Conservation (phyloP, 495 filamentous ascomycete genomes). For the Podospora pseudopauciseta region DNA sequence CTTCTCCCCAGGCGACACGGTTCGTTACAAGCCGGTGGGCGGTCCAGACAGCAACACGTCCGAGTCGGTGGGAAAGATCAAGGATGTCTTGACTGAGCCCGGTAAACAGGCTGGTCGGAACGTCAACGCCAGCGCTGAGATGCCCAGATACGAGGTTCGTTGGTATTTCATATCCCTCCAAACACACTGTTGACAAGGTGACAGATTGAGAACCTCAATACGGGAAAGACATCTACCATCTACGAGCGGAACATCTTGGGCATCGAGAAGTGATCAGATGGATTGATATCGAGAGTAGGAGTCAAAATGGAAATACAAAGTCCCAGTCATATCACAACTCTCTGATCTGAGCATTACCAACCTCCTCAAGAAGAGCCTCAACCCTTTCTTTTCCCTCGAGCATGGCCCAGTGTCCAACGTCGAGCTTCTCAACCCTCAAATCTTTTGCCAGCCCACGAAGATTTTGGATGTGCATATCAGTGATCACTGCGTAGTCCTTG, state of each 20-base stretch:
- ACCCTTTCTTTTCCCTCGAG: neutral
- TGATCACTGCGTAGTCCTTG: neutral
- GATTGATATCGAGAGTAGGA: too few relatives aligned
- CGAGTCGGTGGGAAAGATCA: conserved; percentile 40
- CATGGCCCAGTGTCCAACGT: conserved; percentile 2
- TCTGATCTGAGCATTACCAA: neutral
- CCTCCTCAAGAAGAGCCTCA: neutral
- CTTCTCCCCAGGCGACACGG: conserved; percentile 6
- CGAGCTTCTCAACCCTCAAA: neutral
- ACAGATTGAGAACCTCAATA: conserved; percentile 43
- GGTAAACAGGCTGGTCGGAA: conserved; percentile 40
- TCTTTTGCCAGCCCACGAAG: neutral
- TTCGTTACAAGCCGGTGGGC: conserved; percentile 14
- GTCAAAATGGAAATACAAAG: too few relatives aligned
- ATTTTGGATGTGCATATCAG: neutral
- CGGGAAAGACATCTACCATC: conserved; percentile 39
- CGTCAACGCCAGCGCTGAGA: conserved; percentile 36
- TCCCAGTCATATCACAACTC: neutral
- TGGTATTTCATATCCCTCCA: neutral
- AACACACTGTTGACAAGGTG: neutral
- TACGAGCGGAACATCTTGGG: conserved; percentile 44
- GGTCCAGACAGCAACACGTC: conserved; percentile 37
- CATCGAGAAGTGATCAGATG: neutral
- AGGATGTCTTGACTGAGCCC: conserved; percentile 38
- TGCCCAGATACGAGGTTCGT: conserved; percentile 43